These are phyloP conservation scores for Hamamelis virginiana DNA, from an alignment of 164 flowering plant species.

Conservation along the genomic window DNA sequence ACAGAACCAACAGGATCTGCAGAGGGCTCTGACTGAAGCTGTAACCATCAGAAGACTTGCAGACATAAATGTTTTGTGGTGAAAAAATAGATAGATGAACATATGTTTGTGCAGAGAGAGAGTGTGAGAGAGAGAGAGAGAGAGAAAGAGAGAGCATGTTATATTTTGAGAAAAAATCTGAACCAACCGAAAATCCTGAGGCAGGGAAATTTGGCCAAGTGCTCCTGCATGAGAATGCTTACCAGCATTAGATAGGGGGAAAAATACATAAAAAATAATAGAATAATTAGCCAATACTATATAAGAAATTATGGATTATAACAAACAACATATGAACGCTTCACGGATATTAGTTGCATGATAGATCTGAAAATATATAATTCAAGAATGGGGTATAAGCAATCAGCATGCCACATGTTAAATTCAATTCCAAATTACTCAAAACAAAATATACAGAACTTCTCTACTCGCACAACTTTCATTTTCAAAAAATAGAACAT, in stretches of 20 bases:
- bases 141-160: neutral
- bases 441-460: too few relatives aligned
- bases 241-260: neutral
- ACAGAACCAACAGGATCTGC: slow-evolving; percentile 34
- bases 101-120: too few relatives aligned
- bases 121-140: too few relatives aligned
- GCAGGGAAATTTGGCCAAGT: slow-evolving; percentile 48
- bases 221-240: slow-evolving; percentile 37
- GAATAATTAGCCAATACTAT: too few relatives aligned
- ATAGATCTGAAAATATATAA: neutral
- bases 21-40: slow-evolving; percentile 29
- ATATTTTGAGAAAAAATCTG: neutral
- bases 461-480: neutral
- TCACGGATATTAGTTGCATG: neutral
- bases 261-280: neutral
- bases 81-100: neutral
- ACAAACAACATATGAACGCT: neutral
- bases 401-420: too few relatives aligned
- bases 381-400: neutral
- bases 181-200: slow-evolving; percentile 45
- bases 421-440: too few relatives aligned
- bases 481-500: neutral
- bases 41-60: slow-evolving; percentile 10
- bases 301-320: neutral
- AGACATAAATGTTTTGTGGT: neutral